Evolutionary conservation across 495 filamentous ascomycete species (phyloP).

Genomic region (Chlorociboria aeruginascens): DNA sequence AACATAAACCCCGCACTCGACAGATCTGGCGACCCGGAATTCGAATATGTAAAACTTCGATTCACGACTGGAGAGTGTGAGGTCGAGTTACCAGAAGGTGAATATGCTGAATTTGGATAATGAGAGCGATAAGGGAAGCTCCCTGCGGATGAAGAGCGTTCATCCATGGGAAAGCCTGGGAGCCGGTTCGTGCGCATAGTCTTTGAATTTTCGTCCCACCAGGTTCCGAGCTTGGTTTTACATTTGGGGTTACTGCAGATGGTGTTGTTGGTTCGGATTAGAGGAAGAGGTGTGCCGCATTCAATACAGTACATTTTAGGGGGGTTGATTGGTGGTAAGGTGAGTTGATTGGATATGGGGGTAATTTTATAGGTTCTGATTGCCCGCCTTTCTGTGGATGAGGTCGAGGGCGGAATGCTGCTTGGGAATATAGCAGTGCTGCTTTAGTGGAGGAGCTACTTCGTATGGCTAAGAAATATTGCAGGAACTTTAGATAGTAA

Average conservation of each 20-base stretch:
- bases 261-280: slow-evolving; percentile 9
- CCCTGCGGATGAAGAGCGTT: slow-evolving; percentile 9
- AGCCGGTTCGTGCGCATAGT: slow-evolving; percentile 16
- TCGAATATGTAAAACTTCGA: no score
- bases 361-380: not conserved
- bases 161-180: no score
- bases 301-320: slow-evolving; percentile 15
- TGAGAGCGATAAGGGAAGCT: not conserved
- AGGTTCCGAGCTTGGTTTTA: slow-evolving; percentile 15
- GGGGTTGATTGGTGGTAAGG: not conserved
- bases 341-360: not conserved
- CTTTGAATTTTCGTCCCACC: slow-evolving; percentile 20
- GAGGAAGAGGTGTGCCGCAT: slow-evolving; percentile 15
- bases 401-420: no score
- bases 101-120: no score
- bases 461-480: no score
- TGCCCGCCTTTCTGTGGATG: no score
- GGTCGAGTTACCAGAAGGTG: not conserved
- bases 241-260: slow-evolving; percentile 16
- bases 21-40: no score
- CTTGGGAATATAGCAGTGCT: no score
- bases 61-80: not conserved
- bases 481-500: no score
- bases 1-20: no score
- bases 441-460: no score